These are phyloP conservation scores for Cucurbita ficifolia DNA, from an alignment of 306 rosid species.

Conservation along the genomic window DNA sequence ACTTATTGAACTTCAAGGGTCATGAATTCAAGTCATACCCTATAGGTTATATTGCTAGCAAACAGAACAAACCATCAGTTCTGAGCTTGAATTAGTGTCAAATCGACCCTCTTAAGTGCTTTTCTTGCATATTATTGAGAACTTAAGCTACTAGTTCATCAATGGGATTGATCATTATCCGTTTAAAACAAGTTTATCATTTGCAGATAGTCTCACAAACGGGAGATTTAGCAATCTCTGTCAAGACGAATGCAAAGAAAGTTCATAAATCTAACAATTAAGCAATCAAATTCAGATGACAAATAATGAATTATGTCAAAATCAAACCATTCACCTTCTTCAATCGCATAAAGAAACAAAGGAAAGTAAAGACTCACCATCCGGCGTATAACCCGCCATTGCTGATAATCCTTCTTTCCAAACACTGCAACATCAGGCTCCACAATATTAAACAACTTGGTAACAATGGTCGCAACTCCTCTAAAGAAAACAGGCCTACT, in stretches of 20 bases:
- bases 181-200: background rate
- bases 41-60: background rate
- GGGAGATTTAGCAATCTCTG: background rate
- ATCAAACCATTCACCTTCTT: background rate
- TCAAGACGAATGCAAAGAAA: background rate
- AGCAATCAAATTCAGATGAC: background rate
- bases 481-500: constrained; percentile 75
- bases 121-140: background rate
- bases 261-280: background rate
- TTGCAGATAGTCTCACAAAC: background rate
- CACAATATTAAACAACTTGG: constrained; percentile 73
- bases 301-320: background rate
- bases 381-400: constrained; percentile 56
- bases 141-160: background rate
- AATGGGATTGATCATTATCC: background rate
- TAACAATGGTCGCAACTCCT: constrained; percentile 79
- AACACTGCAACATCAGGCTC: constrained; percentile 82
- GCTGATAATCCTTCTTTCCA: constrained; percentile 96
- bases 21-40: background rate
- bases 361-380: constrained; percentile 27
- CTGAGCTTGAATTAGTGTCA: background rate
- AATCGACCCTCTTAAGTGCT: background rate
- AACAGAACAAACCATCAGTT: background rate
- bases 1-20: background rate
- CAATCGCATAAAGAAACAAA: background rate